phyloP scores from a whole-genome alignment of 257 asterid species.

The Scutellaria baicalensis region DNA sequence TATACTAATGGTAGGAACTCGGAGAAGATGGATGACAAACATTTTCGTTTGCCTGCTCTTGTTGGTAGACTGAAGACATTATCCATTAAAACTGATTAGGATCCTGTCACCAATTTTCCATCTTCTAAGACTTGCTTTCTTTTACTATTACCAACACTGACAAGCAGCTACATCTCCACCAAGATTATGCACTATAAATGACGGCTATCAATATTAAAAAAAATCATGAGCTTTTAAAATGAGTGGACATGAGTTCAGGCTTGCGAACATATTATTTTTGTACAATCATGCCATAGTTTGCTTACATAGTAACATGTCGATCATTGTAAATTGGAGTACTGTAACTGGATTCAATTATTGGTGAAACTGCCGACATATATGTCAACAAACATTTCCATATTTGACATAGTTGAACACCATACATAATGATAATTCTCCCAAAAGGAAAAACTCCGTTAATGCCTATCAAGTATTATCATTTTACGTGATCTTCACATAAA shows the following conservation, averaged over 20 bases:
- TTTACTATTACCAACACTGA: too few species aligned
- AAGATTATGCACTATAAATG: too few species aligned
- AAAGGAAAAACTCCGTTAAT: neutral
- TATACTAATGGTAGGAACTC: too few species aligned
- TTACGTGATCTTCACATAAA: neutral
- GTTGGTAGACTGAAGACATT: too few species aligned
- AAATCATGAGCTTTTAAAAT: neutral
- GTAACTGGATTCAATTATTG: neutral
- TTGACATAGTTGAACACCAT: neutral
- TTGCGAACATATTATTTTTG: neutral
- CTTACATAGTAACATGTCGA: neutral
- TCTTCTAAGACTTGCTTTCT: too few species aligned
- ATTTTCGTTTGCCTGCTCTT: too few species aligned
- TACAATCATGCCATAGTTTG: neutral
- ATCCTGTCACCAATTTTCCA: too few species aligned
- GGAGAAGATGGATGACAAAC: too few species aligned
- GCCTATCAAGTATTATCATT: neutral
- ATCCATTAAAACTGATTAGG: too few species aligned
- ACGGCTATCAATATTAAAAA: too few species aligned
- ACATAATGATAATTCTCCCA: neutral
- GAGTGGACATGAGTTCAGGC: neutral
- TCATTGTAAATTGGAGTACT: too few species aligned
- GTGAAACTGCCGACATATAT: neutral
- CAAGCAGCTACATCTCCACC: too few species aligned
- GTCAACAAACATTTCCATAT: neutral